Conservation (phyloP, 306 rosid genomes). For the Dryas drummondii region DNA sequence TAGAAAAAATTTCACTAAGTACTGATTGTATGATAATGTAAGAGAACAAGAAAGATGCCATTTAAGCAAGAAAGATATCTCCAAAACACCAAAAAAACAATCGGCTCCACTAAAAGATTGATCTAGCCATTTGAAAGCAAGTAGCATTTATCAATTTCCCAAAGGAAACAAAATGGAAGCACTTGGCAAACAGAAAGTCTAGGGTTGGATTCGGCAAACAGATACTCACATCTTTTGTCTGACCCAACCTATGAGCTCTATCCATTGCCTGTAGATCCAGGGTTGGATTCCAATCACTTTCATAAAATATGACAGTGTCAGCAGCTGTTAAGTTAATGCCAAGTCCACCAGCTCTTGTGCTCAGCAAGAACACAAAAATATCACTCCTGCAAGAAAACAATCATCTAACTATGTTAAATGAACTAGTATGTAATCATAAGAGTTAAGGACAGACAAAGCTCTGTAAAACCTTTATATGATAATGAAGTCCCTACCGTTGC, state of each 20-base stretch:
- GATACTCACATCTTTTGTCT: constrained; percentile 89
- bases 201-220: neutral
- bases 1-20: neutral
- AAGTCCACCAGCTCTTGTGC: constrained; percentile 99
- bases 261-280: constrained; percentile 98
- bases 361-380: constrained; percentile 89
- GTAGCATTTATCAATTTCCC: neutral
- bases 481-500: constrained; percentile 56
- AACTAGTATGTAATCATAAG: neutral
- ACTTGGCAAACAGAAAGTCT: neutral
- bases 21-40: too few relatives aligned
- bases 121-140: neutral
- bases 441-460: neutral
- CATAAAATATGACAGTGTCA: constrained; percentile 96
- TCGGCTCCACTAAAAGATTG: neutral
- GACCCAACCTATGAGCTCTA: constrained; percentile 99
- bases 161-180: neutral
- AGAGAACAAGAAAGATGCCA: neutral
- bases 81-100: neutral
- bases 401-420: neutral
- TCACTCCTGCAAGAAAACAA: constrained; percentile 62
- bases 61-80: neutral
- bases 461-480: neutral
- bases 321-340: constrained; percentile 99
- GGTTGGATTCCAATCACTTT: constrained; percentile 99